A percentile compares a stretch with the other conserved stretches of the same genome.
Conservation (phyloP, 345 rosid species). For the Salix dunnii region DNA sequence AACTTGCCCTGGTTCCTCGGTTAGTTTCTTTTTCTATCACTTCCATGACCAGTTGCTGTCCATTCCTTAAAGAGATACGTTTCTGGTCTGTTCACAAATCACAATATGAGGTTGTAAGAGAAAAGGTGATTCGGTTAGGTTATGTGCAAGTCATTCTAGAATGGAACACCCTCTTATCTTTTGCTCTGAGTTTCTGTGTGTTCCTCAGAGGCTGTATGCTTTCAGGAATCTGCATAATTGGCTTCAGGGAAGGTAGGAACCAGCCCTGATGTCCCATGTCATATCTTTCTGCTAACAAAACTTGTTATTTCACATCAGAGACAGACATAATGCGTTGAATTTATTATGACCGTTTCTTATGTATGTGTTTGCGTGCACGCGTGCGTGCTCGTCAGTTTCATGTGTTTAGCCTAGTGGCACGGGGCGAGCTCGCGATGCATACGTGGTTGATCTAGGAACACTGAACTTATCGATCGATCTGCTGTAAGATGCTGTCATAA, state of each 20-base stretch:
- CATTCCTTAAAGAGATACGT: background rate
- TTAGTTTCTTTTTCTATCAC: background rate
- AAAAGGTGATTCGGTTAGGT: background rate
- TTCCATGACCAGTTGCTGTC: background rate
- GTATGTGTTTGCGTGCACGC: too few relatives aligned
- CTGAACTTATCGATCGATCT: background rate
- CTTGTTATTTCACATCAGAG: too few relatives aligned
- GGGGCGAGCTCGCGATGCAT: background rate
- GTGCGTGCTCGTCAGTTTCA: background rate
- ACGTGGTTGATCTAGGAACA: background rate
- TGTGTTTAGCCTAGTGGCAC: background rate
- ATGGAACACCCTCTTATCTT: background rate
- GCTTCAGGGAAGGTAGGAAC: background rate
- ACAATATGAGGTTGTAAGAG: background rate
- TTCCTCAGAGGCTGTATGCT: too few relatives aligned
- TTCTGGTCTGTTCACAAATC: background rate
- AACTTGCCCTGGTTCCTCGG: background rate
- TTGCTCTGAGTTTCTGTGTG: background rate
- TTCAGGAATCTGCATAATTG: background rate
- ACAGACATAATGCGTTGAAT: too few relatives aligned
- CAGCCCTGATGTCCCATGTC: too few relatives aligned
- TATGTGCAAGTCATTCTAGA: background rate
- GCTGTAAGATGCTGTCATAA: background rate
- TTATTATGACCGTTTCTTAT: too few relatives aligned
- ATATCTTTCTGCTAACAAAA: too few relatives aligned